Percentiles rank a stretch among this genome's conserved stretches.
Evolutionary conservation across 257 asterid species (phyloP).

Genomic region (Echium plantagineum): DNA sequence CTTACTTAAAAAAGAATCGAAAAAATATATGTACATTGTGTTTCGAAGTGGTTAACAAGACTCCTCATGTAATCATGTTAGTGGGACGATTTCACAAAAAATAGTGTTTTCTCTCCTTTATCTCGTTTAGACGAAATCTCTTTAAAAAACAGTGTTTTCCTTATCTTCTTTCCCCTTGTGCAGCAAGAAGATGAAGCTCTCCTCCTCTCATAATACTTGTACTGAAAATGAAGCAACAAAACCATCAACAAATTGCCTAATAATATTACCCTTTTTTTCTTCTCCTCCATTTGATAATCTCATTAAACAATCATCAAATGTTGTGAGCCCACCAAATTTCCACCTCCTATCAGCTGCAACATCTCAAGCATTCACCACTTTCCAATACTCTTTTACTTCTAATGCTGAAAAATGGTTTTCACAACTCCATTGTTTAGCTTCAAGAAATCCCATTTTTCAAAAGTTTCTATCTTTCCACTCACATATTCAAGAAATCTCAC

Average conservation of each 20-base stretch:
- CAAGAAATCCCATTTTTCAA: slow-evolving; percentile 31
- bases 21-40: too few species aligned
- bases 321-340: too few species aligned
- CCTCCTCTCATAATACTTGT: slow-evolving; percentile 4
- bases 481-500: slow-evolving; percentile 32
- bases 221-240: not conserved
- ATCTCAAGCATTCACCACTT: slow-evolving; percentile 29
- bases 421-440: slow-evolving; percentile 25
- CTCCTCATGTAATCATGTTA: too few species aligned
- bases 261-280: slow-evolving; percentile 28
- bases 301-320: slow-evolving; percentile 24
- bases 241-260: slow-evolving; percentile 19
- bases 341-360: slow-evolving; percentile 9
- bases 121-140: too few species aligned
- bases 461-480: slow-evolving; percentile 33
- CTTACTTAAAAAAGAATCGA: too few species aligned
- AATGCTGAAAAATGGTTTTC: slow-evolving; percentile 28
- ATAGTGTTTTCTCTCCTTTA: too few species aligned
- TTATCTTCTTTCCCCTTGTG: slow-evolving; percentile 19
- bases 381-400: slow-evolving; percentile 27
- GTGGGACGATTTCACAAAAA: too few species aligned
- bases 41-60: too few species aligned
- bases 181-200: slow-evolving; percentile 1
- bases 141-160: not conserved
- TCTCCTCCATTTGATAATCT: slow-evolving; percentile 28